These are phyloP conservation scores for Eremothecium gossypii DNA, from an alignment of 1,139 yeast species.

Conservation along the genomic window DNA sequence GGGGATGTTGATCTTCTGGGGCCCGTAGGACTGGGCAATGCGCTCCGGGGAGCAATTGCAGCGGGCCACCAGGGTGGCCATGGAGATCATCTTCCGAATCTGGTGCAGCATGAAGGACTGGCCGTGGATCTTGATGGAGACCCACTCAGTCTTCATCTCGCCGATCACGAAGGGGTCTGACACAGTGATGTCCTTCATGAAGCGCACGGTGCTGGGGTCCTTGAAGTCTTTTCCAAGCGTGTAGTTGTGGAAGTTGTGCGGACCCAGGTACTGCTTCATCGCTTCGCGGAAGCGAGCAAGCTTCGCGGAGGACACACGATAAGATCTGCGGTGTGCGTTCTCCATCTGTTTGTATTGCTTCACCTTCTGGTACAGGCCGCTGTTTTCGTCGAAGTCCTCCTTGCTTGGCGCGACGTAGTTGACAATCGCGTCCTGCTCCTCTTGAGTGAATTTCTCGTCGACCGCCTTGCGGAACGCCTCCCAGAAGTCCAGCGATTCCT, in stretches of 20 bases:
- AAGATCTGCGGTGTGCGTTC: constrained; percentile 57
- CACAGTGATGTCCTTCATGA: constrained; percentile 68
- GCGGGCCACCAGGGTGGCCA: constrained; percentile 81
- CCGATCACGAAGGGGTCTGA: constrained; percentile 90
- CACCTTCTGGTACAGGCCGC: constrained; percentile 34
- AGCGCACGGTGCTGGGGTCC: constrained; percentile 78
- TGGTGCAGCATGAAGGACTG: constrained; percentile 98
- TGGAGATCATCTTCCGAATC: constrained; percentile 94
- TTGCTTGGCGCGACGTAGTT: constrained; percentile 31
- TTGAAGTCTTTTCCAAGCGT: constrained; percentile 82
- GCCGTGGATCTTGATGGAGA: constrained; percentile 91
- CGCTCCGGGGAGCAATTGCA: constrained; percentile 75
- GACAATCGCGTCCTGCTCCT: constrained; percentile 35
- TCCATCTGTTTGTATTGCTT: constrained; percentile 58
- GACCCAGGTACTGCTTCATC: constrained; percentile 68
- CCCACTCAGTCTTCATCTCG: constrained; percentile 93
- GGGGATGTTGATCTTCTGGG: constrained; percentile 76
- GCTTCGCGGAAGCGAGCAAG: constrained; percentile 57
- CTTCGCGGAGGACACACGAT: constrained; percentile 54
- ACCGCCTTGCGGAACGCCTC: constrained; percentile 38
- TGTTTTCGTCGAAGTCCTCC: constrained; percentile 31
- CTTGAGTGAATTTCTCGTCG: constrained; percentile 39
- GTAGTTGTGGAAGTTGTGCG: constrained; percentile 92
- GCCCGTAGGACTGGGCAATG: constrained; percentile 69
- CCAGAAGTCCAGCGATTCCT: constrained; percentile 74